These are phyloP conservation scores for Rhodotorula sp. DNA, from an alignment of 1,284 basidiomycete species.

Conservation along the genomic window DNA sequence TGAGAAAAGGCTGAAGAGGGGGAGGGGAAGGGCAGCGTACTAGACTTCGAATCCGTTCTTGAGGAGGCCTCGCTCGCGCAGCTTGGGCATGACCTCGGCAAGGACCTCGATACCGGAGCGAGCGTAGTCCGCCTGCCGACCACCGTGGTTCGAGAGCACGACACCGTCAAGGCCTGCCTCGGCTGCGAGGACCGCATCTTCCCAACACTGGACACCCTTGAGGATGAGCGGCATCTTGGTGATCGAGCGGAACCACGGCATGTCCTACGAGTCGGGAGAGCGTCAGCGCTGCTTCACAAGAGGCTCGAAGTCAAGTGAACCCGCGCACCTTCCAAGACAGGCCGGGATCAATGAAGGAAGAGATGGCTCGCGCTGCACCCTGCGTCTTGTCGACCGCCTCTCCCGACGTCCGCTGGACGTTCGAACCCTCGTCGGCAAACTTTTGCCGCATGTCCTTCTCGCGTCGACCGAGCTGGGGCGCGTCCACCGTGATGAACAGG, in stretches of 20 bases:
- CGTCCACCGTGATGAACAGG: slow-evolving; percentile 69
- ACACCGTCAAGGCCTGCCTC: slow-evolving; percentile 78
- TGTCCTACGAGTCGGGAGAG: slow-evolving; percentile 54
- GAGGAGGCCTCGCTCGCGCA: slow-evolving; percentile 64
- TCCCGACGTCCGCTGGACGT: slow-evolving; percentile 45
- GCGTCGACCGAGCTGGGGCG: slow-evolving; percentile 77
- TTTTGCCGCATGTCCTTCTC: slow-evolving; percentile 89
- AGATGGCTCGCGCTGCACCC: slow-evolving; percentile 89
- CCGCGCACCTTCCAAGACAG: slow-evolving; percentile 65
- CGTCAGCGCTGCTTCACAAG: background rate
- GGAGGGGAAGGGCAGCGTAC: background rate
- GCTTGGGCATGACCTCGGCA: slow-evolving; percentile 75
- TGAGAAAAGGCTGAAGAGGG: background rate
- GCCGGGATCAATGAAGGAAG: slow-evolving; percentile 91
- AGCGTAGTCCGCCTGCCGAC: slow-evolving; percentile 87
- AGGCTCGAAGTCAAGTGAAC: no score
- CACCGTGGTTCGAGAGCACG: slow-evolving; percentile 80
- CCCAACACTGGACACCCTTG: slow-evolving; percentile 88
- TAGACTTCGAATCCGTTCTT: slow-evolving; percentile 75
- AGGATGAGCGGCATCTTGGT: slow-evolving; percentile 90
- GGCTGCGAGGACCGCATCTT: slow-evolving; percentile 86
- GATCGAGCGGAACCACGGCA: slow-evolving; percentile 83
- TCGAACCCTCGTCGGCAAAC: slow-evolving; percentile 67
- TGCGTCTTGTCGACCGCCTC: slow-evolving; percentile 74
- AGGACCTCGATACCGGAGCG: slow-evolving; percentile 87